Conservation (phyloP, 2,329 filamentous ascomycete genomes). For the Colletotrichum tabaci region DNA sequence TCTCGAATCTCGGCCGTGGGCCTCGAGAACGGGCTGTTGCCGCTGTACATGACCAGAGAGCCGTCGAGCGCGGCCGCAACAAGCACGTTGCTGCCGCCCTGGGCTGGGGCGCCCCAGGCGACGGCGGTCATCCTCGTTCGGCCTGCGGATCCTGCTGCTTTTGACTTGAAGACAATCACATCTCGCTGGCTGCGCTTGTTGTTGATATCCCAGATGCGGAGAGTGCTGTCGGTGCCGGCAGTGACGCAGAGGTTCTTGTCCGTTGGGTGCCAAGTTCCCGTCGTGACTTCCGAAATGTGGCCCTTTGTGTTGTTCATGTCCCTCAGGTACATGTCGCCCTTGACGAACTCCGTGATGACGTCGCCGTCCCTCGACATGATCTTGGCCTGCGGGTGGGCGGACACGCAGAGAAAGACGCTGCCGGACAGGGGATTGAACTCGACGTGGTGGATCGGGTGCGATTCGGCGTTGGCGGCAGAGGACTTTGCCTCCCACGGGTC, state of each 20-base stretch:
- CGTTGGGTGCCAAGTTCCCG: slow-evolving; percentile 91
- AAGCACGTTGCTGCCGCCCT: slow-evolving; percentile 85
- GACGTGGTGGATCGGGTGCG: slow-evolving; percentile 89
- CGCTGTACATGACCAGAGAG: slow-evolving; percentile 91
- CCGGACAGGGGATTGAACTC: slow-evolving; percentile 89
- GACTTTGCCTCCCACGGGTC: slow-evolving; percentile 87
- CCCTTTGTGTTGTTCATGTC: slow-evolving; percentile 99
- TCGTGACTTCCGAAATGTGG: slow-evolving; percentile 92
- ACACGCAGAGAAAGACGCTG: slow-evolving; percentile 86
- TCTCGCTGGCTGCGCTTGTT: slow-evolving; percentile 91
- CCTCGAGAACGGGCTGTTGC: slow-evolving; percentile 87
- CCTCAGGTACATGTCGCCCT: slow-evolving; percentile 97
- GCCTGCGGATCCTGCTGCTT: slow-evolving; percentile 87
- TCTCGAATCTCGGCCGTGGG: slow-evolving; percentile 87
- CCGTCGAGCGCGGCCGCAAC: slow-evolving; percentile 90
- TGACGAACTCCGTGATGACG: slow-evolving; percentile 87
- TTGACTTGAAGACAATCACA: slow-evolving; percentile 96
- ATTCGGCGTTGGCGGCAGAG: slow-evolving; percentile 79
- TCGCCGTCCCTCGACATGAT: slow-evolving; percentile 93
- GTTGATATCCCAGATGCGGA: slow-evolving; percentile 98
- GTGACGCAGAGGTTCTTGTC: slow-evolving; percentile 90
- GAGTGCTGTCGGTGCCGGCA: slow-evolving; percentile 92
- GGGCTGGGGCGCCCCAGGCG: slow-evolving; percentile 83
- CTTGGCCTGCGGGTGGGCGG: slow-evolving; percentile 91
- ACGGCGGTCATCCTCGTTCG: slow-evolving; percentile 95